Evolutionary conservation across 83 land plant genomes (phyloP), one percentile per base, ranked within the genome.

Genomic region (Diphasiastrum complanatum): DNA sequence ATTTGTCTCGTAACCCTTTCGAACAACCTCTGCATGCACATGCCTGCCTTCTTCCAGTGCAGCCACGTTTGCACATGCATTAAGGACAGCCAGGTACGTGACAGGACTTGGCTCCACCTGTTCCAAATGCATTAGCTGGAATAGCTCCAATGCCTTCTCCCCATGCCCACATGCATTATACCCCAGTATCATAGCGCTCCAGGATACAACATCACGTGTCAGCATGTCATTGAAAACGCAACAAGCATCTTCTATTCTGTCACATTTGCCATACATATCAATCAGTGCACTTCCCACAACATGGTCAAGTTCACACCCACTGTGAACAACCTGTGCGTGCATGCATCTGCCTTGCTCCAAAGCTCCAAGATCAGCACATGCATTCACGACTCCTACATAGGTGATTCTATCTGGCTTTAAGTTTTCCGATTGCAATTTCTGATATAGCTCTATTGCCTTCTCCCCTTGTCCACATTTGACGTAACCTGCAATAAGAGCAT

Each of bases 121-220:
- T 8, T 35, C 24, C 0, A 8, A 1, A 10, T 52, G 58, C 65
- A 66, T 66, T 19, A 0, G 0, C 23, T 38, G 28, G 19, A 73
- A 73, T 5, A 66, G 1, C 0, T 8, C 22, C 1, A 45, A 34
- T 26, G 76, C 76, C 41, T 33, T 60, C 45, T 29, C 28, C 4
- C 46, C 61, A 29, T 23, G 33, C n/a, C 76, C 76, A 61, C 63
- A 47, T 10, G 51, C 45, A 16, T 60, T 60, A 60, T 47, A 6
- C 24, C 77, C 67, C 14, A 40, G 31, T n/a, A 74, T 57, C 71
- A 74, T 68, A 32, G 72, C 66, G 20, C 38, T 67, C 77, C 77
- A 74, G 0, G 73, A 32, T 8, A 69, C 59, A 0, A 58, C 67
- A 64, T 69, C 67, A 18, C 45, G 67, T 30, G 14, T 33, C 37